Evolutionary conservation across 1,284 basidiomycete genomes (phyloP), one percentile per base, ranked within the genome.

Genomic region (Mycena sp.): DNA sequence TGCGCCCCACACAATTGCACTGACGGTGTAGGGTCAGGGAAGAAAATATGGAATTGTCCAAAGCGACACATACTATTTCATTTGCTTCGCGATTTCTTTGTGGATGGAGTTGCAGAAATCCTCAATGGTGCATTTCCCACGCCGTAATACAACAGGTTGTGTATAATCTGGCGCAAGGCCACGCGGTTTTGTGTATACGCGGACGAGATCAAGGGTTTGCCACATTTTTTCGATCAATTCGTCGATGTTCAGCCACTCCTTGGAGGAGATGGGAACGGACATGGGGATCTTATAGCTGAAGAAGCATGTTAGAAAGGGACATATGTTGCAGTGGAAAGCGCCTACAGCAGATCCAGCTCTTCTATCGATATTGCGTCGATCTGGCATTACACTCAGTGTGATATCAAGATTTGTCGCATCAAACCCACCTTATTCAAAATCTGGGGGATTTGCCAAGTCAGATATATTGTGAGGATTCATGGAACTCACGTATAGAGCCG

Each of bases 341-440:
- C 85, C 76, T 80, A 96, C 78, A 99, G 81, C 55, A 99, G 85
- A 78, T 99, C 96, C 41, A 99, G 88, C 79, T 99, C 98, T 79
- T 99, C 96, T 76, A 99, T 99, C 63, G 95, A 97, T 73, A 99
- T 97, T 19, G 93, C 95, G 76, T 99, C 97, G 73, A 99, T 99
- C 91, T 98, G 81, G 57, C 44, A n/a, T 66, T 67, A 71, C 68
- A 10, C 1, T 40, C 9, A 30, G 43, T 41, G 23, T 3, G 26
- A 45, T 67, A 37, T 40, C 16, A 38, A 46, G 52, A 30, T 17
- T 14, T 50, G 45, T 12, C 52, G 44, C 61, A 48, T 7, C 23
- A 48, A 37, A 61, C 71, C 65, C 59, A 90, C 89, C 82, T 93
- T 93, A 77, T 93, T 93, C 64, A 93, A 80, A 44, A 93, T 88